A percentile compares a stretch with the other conserved stretches of the same genome.
Evolutionary conservation across 2,329 filamentous ascomycete species (phyloP).

Genomic region (Penicillium sp.): DNA sequence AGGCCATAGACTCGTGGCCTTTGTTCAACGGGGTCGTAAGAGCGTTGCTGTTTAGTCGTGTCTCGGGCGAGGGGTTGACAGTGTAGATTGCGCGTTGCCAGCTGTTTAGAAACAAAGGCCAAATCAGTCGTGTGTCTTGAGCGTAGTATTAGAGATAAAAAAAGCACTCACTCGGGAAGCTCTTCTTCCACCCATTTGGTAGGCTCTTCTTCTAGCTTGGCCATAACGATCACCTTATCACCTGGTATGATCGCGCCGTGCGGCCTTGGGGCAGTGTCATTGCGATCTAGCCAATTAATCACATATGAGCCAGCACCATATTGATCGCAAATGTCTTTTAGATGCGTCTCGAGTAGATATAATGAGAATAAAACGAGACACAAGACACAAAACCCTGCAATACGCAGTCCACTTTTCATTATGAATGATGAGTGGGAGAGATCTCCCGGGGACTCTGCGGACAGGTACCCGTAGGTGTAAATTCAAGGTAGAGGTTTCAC

Average conservation of each 20-base stretch:
- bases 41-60: conserved; percentile 16
- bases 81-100: conserved; percentile 49
- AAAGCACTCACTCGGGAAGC: conserved; percentile 43
- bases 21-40: conserved; percentile 43
- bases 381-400: conserved; percentile 23
- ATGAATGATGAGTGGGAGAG: conserved; percentile 15
- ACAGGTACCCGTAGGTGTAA: conserved; percentile 6
- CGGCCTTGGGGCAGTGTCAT: conserved; percentile 7
- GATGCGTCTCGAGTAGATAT: conserved; percentile 32
- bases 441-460: neutral
- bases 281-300: conserved; percentile 29
- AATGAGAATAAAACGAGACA: conserved; percentile 28
- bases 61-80: conserved; percentile 37
- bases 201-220: conserved; percentile 44
- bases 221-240: conserved; percentile 47
- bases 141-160: neutral
- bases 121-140: neutral
- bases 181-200: conserved; percentile 47
- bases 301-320: conserved; percentile 39
- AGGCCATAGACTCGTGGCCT: conserved; percentile 48
- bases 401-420: conserved; percentile 34
- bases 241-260: conserved; percentile 12
- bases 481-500: conserved; percentile 1
- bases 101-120: conserved; percentile 20
- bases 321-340: conserved; percentile 36